A percentile compares a stretch with the other conserved stretches of the same genome.
Conservation (phyloP, 1,139 yeast genomes). For the Debaryomyces nepalensis region DNA sequence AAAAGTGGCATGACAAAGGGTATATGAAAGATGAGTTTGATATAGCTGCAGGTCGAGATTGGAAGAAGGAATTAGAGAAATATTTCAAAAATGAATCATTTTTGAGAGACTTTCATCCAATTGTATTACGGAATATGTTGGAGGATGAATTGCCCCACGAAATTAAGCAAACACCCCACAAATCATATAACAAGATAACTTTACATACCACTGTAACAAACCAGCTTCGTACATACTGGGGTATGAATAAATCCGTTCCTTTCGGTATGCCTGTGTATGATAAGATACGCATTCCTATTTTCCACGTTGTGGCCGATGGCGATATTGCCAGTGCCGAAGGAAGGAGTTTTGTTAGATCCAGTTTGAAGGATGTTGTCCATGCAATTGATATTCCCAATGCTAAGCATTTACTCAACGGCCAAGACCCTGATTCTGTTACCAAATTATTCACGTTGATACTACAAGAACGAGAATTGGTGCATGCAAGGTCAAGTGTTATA, state of each 20-base stretch:
- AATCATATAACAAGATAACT: constrained; percentile 1
- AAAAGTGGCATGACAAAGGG: constrained; percentile 15
- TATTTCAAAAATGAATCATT: constrained; percentile 47
- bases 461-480: background rate
- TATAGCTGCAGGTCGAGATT: constrained; percentile 18
- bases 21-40: constrained; percentile 16
- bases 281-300: constrained; percentile 18
- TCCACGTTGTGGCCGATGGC: constrained; percentile 15
- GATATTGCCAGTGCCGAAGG: constrained; percentile 15
- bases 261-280: constrained; percentile 3
- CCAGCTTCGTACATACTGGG: constrained; percentile 15
- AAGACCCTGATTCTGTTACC: constrained; percentile 47
- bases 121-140: constrained; percentile 42
- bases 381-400: constrained; percentile 40
- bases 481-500: background rate
- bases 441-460: constrained; percentile 5
- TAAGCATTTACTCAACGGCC: constrained; percentile 50
- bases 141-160: constrained; percentile 27
- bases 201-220: constrained; percentile 14
- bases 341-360: background rate
- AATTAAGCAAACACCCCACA: background rate
- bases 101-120: constrained; percentile 45
- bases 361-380: constrained; percentile 11
- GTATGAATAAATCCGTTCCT: constrained; percentile 8
- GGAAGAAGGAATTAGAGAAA: constrained; percentile 32